These are phyloP conservation scores for Leccinum ochraceum DNA, from an alignment of 768 basidiomycete genomes.

Conservation along the genomic window DNA sequence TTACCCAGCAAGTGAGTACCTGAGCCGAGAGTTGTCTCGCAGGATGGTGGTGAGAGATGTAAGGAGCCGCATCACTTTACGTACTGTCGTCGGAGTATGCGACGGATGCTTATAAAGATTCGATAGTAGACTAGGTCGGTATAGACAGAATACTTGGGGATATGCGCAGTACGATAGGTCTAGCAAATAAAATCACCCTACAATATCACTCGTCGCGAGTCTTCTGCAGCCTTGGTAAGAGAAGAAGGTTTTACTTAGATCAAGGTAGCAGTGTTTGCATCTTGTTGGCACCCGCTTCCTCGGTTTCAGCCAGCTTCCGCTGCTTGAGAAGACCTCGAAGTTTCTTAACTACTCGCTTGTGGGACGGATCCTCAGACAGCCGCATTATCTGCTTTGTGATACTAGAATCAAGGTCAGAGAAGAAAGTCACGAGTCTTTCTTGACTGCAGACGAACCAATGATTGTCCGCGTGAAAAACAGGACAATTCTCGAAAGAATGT, in stretches of 20 bases:
- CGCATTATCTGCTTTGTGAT: constrained; percentile 45
- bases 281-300: background rate
- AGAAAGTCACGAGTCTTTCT: background rate
- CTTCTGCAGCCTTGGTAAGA: background rate
- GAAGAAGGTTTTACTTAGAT: background rate
- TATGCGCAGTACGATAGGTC: constrained; percentile 11
- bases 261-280: constrained; percentile 8
- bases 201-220: constrained; percentile 13
- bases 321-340: constrained; percentile 42
- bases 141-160: background rate
- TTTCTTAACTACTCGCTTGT: constrained; percentile 34
- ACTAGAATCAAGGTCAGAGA: constrained; percentile 32
- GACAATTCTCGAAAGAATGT: constrained; percentile 57
- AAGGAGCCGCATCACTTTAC: constrained; percentile 30
- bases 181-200: constrained; percentile 12
- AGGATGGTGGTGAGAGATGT: constrained; percentile 25
- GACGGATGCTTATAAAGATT: background rate
- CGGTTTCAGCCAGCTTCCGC: constrained; percentile 28
- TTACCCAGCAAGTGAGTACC: constrained; percentile 17
- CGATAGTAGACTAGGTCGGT: background rate
- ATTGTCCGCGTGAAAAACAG: constrained; percentile 51
- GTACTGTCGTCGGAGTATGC: constrained; percentile 22
- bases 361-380: constrained; percentile 42
- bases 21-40: constrained; percentile 18
- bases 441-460: constrained; percentile 44